These are phyloP conservation scores for Boletus subcaerulescens DNA, from an alignment of 768 basidiomycete genomes.

Conservation along the genomic window DNA sequence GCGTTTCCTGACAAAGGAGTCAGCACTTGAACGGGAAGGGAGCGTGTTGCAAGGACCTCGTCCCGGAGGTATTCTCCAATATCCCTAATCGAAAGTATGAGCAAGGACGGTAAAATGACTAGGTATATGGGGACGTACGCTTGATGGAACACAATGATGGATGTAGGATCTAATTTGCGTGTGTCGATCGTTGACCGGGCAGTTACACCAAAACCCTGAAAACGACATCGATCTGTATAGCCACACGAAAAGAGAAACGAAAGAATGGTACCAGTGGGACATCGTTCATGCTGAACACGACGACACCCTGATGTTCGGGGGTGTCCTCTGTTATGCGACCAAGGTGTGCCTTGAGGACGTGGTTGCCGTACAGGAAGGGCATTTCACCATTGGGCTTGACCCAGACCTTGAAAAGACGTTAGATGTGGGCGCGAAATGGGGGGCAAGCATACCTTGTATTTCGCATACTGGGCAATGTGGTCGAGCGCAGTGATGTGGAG, in stretches of 20 bases:
- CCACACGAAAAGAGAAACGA: neutral
- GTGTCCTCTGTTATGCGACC: slow-evolving; percentile 98
- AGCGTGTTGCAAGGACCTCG: slow-evolving; percentile 54
- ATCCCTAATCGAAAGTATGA: slow-evolving; percentile 53
- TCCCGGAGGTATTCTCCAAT: slow-evolving; percentile 98
- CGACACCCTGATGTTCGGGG: slow-evolving; percentile 97
- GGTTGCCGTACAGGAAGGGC: slow-evolving; percentile 98
- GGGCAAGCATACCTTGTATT: slow-evolving; percentile 75
- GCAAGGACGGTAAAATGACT: neutral
- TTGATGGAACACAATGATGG: slow-evolving; percentile 98
- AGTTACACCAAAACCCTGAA: slow-evolving; percentile 95
- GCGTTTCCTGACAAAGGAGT: slow-evolving; percentile 56
- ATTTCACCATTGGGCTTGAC: slow-evolving; percentile 99
- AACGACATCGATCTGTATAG: slow-evolving; percentile 5
- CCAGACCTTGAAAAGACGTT: slow-evolving; percentile 67
- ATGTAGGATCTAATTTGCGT: slow-evolving; percentile 93
- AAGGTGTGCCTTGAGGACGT: slow-evolving; percentile 97
- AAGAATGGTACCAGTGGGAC: slow-evolving; percentile 69
- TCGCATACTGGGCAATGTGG: slow-evolving; percentile 92
- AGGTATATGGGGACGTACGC: slow-evolving; percentile 48
- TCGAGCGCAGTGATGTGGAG: slow-evolving; percentile 93
- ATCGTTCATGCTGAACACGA: slow-evolving; percentile 95
- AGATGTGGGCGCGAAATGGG: neutral
- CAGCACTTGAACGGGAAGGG: slow-evolving; percentile 8
- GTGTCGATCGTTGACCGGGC: slow-evolving; percentile 95